Evolutionary conservation across 140 eudicot species (phyloP), one percentile per base, ranked within the genome.

Genomic region (Bidens hawaiensis): DNA sequence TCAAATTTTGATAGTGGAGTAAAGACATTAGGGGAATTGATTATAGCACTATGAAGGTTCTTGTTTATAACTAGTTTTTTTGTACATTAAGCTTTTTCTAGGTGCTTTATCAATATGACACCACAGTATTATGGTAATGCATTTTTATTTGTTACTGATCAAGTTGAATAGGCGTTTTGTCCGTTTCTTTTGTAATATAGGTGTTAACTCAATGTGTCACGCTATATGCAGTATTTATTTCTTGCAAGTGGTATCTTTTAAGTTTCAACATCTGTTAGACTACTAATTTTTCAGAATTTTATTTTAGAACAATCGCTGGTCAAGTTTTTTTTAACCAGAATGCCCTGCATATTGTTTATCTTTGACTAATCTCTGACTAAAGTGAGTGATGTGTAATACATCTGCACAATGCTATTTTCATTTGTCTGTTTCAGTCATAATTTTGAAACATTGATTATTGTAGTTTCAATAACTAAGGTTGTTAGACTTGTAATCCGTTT

Each of bases 321-420:
- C 45, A 56, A 56, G 42, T 30, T 16, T 56, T 56, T 30, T 16
- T 56, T 56, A 27, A 56, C 26, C 45, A 27, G 45, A 56, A 30
- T 56, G 45, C 45, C 4, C 45, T 28, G n/a, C 25, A 52, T 28
- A 30, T 56, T 16, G 23, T 56, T 9, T 59, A 33, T 59, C 47
- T 33, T 59, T 34, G n/a, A 59, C 28, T 18, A 19, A 11, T 59
- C 48, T 59, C 25, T 18, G 48, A 28, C 5, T 33, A 16, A 18
- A 33, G 63, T 59, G 64, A 36, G 17, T 36, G 30, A 59, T 59
- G 19, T 59, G 64, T 30, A 64, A 49, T 50, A 19, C 50, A 11
- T 21, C 6, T 12, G 28, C 25, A n/a, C 23, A 31, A 1, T 14
- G 15, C 15, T 31, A 33, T 33, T 65, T 16, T 31, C n/a, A n/a